A percentile compares a stretch with the other conserved stretches of the same genome.
phyloP scores from a whole-genome alignment of 2,329 filamentous ascomycete genomes.

The Waltergamsia citrina region DNA sequence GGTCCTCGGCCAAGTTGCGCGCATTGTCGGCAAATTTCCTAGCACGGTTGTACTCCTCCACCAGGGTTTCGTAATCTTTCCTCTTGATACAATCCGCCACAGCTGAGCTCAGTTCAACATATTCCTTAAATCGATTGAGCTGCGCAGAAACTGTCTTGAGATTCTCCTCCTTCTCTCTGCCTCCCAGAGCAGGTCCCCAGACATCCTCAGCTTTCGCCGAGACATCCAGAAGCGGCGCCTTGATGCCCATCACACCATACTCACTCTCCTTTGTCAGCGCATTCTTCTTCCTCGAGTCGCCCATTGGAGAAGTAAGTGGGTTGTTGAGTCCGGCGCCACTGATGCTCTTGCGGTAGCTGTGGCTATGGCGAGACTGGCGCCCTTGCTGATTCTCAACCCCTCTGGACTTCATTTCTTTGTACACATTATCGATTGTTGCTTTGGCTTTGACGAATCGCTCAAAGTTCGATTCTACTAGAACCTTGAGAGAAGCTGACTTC shows the following conservation, averaged over 20 bases:
- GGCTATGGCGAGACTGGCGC: slow-evolving; percentile 54
- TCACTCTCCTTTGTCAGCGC: slow-evolving; percentile 88
- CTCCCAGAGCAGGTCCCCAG: slow-evolving; percentile 89
- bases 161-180: slow-evolving; percentile 81
- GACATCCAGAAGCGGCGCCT: slow-evolving; percentile 77
- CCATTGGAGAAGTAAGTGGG: slow-evolving; percentile 22
- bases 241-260: slow-evolving; percentile 82
- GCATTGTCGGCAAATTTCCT: slow-evolving; percentile 74
- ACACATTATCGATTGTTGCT: slow-evolving; percentile 96
- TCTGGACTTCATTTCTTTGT: slow-evolving; percentile 88
- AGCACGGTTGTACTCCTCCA: slow-evolving; percentile 82
- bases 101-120: slow-evolving; percentile 70
- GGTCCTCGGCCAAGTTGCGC: slow-evolving; percentile 51
- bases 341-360: slow-evolving; percentile 49
- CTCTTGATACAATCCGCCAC: slow-evolving; percentile 81
- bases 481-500: slow-evolving; percentile 93
- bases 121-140: slow-evolving; percentile 69
- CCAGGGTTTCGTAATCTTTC: slow-evolving; percentile 79
- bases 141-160: slow-evolving; percentile 69
- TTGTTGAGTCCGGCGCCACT: slow-evolving; percentile 26
- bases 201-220: slow-evolving; percentile 93
- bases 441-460: slow-evolving; percentile 97
- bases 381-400: slow-evolving; percentile 43
- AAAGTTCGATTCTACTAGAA: slow-evolving; percentile 95
- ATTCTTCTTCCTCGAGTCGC: slow-evolving; percentile 69